phyloP scores from a whole-genome alignment of 2,329 filamentous ascomycete genomes.

The Purpureocillium lavendulum region DNA sequence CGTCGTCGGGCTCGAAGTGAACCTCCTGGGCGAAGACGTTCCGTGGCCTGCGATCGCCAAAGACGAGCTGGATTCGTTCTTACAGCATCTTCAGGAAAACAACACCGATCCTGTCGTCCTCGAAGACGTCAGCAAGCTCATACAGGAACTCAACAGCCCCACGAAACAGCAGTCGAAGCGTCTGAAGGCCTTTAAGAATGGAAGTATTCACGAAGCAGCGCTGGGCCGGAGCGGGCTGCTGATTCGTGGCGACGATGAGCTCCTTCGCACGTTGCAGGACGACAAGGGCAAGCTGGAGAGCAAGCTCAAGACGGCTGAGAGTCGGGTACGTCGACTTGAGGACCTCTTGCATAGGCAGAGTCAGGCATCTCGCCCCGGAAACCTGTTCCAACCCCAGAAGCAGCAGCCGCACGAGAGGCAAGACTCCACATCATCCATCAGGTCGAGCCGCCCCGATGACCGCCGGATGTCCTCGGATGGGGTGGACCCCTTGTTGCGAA shows the following conservation, averaged over 20 bases:
- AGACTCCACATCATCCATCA: conserved; percentile 41
- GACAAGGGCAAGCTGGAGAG: conserved; percentile 71
- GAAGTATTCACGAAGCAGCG: conserved; percentile 84
- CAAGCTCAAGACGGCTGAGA: conserved; percentile 75
- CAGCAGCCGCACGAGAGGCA: conserved; percentile 39
- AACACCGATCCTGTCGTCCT: conserved; percentile 58
- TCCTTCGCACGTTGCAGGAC: conserved; percentile 67
- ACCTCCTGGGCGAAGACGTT: conserved; percentile 68
- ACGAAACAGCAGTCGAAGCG: conserved; percentile 81
- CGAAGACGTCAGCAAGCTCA: conserved; percentile 64
- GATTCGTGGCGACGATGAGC: conserved; percentile 79
- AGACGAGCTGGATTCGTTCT: conserved; percentile 68
- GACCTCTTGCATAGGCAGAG: conserved; percentile 83
- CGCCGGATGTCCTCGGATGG: conserved; percentile 38
- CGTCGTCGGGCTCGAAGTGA: conserved; percentile 75
- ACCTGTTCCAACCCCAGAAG: conserved; percentile 43
- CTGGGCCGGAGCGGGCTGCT: conserved; percentile 81
- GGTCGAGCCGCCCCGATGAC: conserved; percentile 34
- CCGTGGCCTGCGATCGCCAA: conserved; percentile 72
- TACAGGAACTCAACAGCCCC: conserved; percentile 71
- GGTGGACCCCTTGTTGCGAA: conserved; percentile 35
- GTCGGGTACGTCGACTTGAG: conserved; percentile 82
- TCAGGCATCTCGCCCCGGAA: conserved; percentile 46
- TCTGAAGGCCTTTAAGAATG: conserved; percentile 91
- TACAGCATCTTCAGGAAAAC: conserved; percentile 56